Base-by-base conservation (phyloP, 306 rosid genomes). In the Abrus precatorius region DNA sequence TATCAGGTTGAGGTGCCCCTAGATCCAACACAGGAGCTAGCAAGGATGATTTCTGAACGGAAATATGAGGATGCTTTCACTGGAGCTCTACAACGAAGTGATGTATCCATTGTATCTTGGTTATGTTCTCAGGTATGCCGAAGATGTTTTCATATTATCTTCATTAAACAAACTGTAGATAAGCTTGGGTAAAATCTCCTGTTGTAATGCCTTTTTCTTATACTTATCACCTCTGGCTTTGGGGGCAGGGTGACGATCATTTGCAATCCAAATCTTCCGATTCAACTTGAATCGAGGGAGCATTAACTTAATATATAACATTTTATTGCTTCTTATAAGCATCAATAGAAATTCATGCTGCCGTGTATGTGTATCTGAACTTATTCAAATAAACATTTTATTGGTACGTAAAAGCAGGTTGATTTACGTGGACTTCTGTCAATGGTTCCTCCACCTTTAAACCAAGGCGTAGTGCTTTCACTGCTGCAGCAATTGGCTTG, bases 401-500 rank as follows among this genome's bases (percentile, higher is more conserved):
- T 20, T 20, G 20, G 20, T 20, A 20, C 20, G 20, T 20, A 20
- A 59, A 53, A 78, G 52, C 92, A 96, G 99, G 97, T 92, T 81
- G 97, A 93, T 85, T 85, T 96, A 13, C 88, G 50, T 5, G 92
- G 94, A 56, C 78, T 96, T 12, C 48, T 96, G 85, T 54, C 93
- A 12, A 64, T 82, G 84, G 92, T 74, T 56, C 92, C 98, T 80
- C 92, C 92, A 13, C 97, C 97, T n/a, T 86, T 96, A 86, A 92
- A 97, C 90, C 99, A 96, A 85, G 99, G 98, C 57, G 98, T 93
- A 69, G 85, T 96, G 63, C 95, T 96, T 7, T 93, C 99, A 4
- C 99, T 96, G 85, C 72, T 96, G 87, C 99, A 96, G 81, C 99
- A 96, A 79, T 67, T 96, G 86, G 97, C 97, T 0, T 96, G 97